Base-by-base conservation (phyloP, 345 rosid species). In the Arabidopsis suecica region DNA sequence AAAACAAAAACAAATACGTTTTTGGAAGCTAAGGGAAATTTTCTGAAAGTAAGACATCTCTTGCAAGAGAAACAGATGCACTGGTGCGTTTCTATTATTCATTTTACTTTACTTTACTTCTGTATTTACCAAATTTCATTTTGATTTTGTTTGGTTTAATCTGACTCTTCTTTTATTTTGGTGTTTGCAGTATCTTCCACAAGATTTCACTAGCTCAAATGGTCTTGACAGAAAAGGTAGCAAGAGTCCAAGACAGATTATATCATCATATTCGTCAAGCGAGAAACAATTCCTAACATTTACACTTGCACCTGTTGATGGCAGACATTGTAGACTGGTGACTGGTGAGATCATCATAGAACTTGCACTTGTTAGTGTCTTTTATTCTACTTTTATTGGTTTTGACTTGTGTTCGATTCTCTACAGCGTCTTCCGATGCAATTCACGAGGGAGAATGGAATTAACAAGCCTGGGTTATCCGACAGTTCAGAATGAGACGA, bases 231-330 rank as follows among this genome's bases (percentile, higher is more conserved):
- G 9, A 9, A 55, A 65, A 44, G 20, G 28, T 22, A 8, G 34
- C 71, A 44, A 32, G 48, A 54, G 58, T 65, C 65, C 23, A 3
- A 57, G n/a, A 34, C 49, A 33, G 22, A 65, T 73, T 6, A 28
- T 55, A 5, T 73, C 71, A 14, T 64, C 30, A 28, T 28, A 28
- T 28, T 28, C 30, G 30, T 28, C 71, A 56, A 73, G 65, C 8
- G 49, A 56, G 58, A 73, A 55, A 34, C 65, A 54, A 11, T 65
- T 73, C 0, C 32, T 50, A 34, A 73, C 65, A 22, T 73, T 73
- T 58, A 65, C 23, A 65, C 78, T 73, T 56, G 71, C 78, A 44
- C 78, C 78, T 65, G 56, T 74, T 36, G 72, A 74, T 33, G 78
- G 40, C 11, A 74, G 78, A 48, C 51, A 74, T 36, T 74, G 78